Conservation (phyloP, 305 asterid species). For the Fraxinus albicans region DNA sequence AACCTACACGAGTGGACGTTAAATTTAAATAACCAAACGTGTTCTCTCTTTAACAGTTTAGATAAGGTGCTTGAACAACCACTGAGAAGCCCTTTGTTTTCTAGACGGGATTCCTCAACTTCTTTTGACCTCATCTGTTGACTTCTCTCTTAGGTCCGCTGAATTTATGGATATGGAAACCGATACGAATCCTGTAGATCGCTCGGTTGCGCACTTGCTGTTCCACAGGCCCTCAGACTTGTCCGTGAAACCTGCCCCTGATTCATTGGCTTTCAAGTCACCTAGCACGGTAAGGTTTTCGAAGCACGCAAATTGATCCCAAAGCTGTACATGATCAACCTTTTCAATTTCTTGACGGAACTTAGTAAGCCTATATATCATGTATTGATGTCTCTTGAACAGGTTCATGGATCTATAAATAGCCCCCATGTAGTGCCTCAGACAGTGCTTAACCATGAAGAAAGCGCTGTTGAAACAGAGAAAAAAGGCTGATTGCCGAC, state of each 20-base stretch:
- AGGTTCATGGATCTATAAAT: background rate
- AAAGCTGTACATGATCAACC: background rate
- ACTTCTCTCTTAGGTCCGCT: conserved; percentile 30
- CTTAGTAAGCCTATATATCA: background rate
- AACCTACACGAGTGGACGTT: background rate
- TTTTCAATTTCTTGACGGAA: background rate
- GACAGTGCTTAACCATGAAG: background rate
- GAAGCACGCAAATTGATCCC: background rate
- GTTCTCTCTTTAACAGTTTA: background rate
- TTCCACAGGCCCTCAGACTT: conserved; percentile 77
- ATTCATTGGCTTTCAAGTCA: conserved; percentile 31
- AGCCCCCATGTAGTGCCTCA: background rate
- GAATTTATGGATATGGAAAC: conserved; percentile 77
- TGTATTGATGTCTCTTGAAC: background rate
- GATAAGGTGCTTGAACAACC: background rate
- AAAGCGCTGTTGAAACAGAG: background rate
- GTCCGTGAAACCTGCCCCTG: conserved; percentile 33
- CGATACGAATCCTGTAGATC: conserved; percentile 80
- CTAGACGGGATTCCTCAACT: background rate
- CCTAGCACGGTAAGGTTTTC: conserved; percentile 39
- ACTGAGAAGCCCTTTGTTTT: background rate
- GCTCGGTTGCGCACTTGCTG: conserved; percentile 80
- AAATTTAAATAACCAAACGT: background rate
- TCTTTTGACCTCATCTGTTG: background rate
- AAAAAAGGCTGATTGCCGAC: background rate